phyloP scores from a whole-genome alignment of 257 asterid genomes.

The Apocynum venetum region DNA sequence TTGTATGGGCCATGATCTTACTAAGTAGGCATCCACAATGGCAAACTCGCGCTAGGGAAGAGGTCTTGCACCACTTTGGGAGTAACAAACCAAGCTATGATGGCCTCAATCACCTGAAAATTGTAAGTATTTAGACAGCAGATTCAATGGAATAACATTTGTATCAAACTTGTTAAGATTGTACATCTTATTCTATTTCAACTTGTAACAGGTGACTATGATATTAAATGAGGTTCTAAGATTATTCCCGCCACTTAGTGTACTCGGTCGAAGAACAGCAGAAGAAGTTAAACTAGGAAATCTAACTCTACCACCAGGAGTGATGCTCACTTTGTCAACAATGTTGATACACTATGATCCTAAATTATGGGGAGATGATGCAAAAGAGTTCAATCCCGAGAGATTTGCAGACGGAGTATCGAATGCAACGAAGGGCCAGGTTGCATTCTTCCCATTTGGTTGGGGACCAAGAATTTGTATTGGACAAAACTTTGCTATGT shows the following conservation, averaged over 20 bases:
- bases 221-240: too few relatives aligned
- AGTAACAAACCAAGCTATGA: slow-evolving; percentile 19
- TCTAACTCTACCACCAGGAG: slow-evolving; percentile 13
- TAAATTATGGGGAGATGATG: slow-evolving; percentile 44
- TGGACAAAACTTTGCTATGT: too few relatives aligned
- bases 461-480: too few relatives aligned
- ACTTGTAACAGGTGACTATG: slow-evolving; percentile 4
- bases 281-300: slow-evolving; percentile 24
- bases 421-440: slow-evolving; percentile 27
- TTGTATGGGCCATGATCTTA: too few relatives aligned
- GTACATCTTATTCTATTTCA: neutral
- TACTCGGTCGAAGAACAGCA: neutral
- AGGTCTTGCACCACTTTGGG: slow-evolving; percentile 13
- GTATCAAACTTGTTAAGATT: too few relatives aligned
- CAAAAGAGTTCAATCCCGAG: slow-evolving; percentile 31
- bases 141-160: too few relatives aligned
- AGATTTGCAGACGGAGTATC: slow-evolving; percentile 34
- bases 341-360: slow-evolving; percentile 22
- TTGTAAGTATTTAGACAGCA: slow-evolving; percentile 18
- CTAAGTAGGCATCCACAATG: too few relatives aligned
- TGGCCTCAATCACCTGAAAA: slow-evolving; percentile 31
- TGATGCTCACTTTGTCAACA: neutral
- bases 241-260: slow-evolving; percentile 1
- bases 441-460: slow-evolving; percentile 9
- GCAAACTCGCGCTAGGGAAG: too few relatives aligned